Evolutionary conservation across 305 asterid species (phyloP), one percentile per base, ranked within the genome.

Genomic region (Solanum hybrid): DNA sequence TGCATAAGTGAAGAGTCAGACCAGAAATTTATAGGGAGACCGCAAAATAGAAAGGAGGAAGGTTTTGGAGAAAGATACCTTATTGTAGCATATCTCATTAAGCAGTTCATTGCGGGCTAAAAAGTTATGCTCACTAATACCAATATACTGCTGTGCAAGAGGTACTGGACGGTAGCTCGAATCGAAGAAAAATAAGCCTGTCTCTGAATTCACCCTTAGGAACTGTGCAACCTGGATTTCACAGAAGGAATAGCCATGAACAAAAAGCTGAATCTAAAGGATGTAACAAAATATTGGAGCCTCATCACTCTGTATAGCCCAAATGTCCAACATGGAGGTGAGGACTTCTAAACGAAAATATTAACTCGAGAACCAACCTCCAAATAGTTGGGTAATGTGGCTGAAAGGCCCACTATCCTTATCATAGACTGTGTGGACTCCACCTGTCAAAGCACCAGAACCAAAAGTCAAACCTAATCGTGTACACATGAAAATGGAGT

Each of bases 371-470:
- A 87, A 85, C 88, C 75, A 91, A 97, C 99, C 99, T 97, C 99
- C 92, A 96, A 92, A 93, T 97, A 97, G 90, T 96, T 96, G 89
- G 99, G 99, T 86, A 97, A 93, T 78, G 99, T 97, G 90, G 99
- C 99, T 90, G 99, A 97, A 91, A 97, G 98, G 88, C 99, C 99
- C 90, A 97, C 99, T 45, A 97, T 96, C 86, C 99, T 99, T 60
- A 97, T 97, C 99, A 97, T 97, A 91, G 98, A 95, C 91, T 97
- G 99, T 24, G 99, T 94, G 88, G 98, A 95, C 92, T 97, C 99
- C 85, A 97, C 99, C 99, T 96, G 98, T 87, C 90, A 86, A 89
- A 91, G 90, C 76, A 88, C 37, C 35, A 51, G 45, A 88, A 88
- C 37, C 51, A 77, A 88, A 88, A 75, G 15, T 42, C 86, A 76